Evolutionary conservation across 1,139 yeast genomes (phyloP).

Genomic region (Geotrichum reessii): DNA sequence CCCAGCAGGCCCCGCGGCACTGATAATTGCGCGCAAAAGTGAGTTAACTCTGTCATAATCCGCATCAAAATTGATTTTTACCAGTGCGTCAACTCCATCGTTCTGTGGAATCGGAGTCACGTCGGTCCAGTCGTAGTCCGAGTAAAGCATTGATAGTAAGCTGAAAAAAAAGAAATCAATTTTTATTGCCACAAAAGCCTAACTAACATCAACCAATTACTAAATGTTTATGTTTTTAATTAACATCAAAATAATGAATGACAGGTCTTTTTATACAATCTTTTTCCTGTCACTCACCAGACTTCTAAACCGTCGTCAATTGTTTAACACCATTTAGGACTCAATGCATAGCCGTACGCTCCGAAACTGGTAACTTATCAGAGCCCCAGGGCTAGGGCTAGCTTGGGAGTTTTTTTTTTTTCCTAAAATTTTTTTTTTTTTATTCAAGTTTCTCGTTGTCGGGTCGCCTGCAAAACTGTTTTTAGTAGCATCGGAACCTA

Average conservation of each 20-base stretch:
- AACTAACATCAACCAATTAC: no score
- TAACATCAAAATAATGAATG: no score
- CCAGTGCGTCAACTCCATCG: conserved; percentile 46
- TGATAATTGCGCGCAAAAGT: conserved; percentile 54
- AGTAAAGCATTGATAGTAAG: not conserved
- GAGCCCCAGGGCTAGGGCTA: conserved; percentile 12
- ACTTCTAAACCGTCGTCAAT: not conserved
- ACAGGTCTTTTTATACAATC: not conserved
- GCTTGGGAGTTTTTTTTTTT: not conserved
- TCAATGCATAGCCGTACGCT: not conserved
- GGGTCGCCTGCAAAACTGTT: not conserved
- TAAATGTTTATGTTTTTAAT: no score
- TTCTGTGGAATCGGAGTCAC: conserved; percentile 33
- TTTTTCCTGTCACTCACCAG: not conserved
- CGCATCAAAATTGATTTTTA: conserved; percentile 70
- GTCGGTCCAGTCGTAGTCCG: conserved; percentile 34
- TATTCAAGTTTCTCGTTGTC: not conserved
- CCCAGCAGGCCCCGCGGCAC: conserved; percentile 49
- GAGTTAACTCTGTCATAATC: conserved; percentile 63
- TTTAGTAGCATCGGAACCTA: not conserved
- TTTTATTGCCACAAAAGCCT: not conserved
- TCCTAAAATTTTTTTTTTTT: conserved; percentile 1
- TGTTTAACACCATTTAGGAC: not conserved
- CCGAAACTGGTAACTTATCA: not conserved
- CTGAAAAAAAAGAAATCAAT: not conserved